Base-by-base conservation (phyloP, 148 eudicot genomes). In the Rhododendron molle region DNA sequence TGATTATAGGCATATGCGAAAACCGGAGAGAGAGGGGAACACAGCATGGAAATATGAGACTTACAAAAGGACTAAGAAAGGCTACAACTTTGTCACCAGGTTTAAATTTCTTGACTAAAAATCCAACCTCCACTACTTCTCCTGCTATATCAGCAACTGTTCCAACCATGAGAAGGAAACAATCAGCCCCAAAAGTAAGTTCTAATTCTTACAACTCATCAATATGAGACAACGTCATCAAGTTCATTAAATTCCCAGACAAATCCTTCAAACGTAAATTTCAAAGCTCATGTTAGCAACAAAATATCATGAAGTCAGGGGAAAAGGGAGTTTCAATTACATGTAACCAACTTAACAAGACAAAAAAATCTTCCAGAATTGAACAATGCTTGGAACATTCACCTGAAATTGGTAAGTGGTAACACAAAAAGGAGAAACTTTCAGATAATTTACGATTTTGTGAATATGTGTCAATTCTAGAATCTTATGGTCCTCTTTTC, bases 11-110 rank as follows among this genome's bases (percentile, higher is more conserved):
- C 2, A 13, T 5, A 69, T 69, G 36, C 36, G 30, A 30, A 69
- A 11, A 28, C 36, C 1, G 28, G 74, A 69, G 6, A 69, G 34
- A 28, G 14, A 69, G 73, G 73, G 34, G 21, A 74, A 74, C 38
- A 9, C 9, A 72, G 36, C 20, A 54, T 11, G 46, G 21, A 20
- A 49, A 73, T 47, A 60, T 50, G 46, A 67, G 50, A 91, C 92
- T 91, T 91, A 91, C 96, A 54, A 78, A 7, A 83, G 56, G 82
- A 80, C 83, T 71, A 62, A 93, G 88, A 30, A 86, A 9, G 36
- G 95, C 91, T 30, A 94, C 91, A 49, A 96, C 96, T 89, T 96
- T 93, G 88, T 93, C 96, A 65, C 98, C 96, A 34, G 87, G 81
- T 86, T 96, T 92, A 78, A 93, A 91, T 47, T 91, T 92, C 46